Percentiles rank a stretch among this genome's conserved stretches.
Evolutionary conservation across 202 grass and related monocot genomes (phyloP).

Genomic region (Setaria viridis): DNA sequence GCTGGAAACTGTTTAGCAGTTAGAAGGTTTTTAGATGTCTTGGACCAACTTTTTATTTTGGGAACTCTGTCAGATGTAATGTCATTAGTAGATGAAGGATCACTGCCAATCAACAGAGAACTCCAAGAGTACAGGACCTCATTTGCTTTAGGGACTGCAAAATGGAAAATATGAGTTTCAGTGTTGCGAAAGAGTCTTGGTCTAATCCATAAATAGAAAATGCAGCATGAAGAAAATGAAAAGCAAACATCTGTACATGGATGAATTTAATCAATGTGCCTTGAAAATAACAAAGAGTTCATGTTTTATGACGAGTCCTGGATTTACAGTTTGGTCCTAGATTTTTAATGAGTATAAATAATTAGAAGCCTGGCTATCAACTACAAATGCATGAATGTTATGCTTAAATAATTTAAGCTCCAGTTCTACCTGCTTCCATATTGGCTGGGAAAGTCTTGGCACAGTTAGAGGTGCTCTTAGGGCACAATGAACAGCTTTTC

Average conservation of each 20-base stretch:
- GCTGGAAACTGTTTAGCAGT: conserved; percentile 73
- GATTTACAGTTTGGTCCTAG: conserved; percentile 33
- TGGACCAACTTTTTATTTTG: conserved; percentile 69
- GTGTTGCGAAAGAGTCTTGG: conserved; percentile 30
- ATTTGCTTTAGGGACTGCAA: conserved; percentile 54
- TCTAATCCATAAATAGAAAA: conserved; percentile 21
- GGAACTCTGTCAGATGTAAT: conserved; percentile 61
- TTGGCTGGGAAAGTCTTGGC: conserved; percentile 46
- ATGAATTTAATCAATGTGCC: conserved; percentile 21
- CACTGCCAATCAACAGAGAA: conserved; percentile 55
- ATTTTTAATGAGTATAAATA: conserved; percentile 32
- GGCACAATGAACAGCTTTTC: conserved; percentile 40
- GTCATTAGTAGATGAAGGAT: conserved; percentile 57
- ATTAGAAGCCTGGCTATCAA: conserved; percentile 24
- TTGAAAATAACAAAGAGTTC: conserved; percentile 25
- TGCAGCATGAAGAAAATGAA: conserved; percentile 10
- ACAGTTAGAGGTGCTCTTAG: conserved; percentile 39
- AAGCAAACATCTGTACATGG: conserved; percentile 12
- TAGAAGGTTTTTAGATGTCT: conserved; percentile 70
- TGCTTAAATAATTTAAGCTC: conserved; percentile 23
- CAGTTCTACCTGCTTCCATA: conserved; percentile 50
- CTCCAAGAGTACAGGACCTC: conserved; percentile 55
- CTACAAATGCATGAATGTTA: conserved; percentile 23
- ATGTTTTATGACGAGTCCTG: conserved; percentile 16
- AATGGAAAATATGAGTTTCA: conserved; percentile 37